These are phyloP conservation scores for Blastobotrys americana DNA, from an alignment of 805 yeast genomes.

Conservation along the genomic window DNA sequence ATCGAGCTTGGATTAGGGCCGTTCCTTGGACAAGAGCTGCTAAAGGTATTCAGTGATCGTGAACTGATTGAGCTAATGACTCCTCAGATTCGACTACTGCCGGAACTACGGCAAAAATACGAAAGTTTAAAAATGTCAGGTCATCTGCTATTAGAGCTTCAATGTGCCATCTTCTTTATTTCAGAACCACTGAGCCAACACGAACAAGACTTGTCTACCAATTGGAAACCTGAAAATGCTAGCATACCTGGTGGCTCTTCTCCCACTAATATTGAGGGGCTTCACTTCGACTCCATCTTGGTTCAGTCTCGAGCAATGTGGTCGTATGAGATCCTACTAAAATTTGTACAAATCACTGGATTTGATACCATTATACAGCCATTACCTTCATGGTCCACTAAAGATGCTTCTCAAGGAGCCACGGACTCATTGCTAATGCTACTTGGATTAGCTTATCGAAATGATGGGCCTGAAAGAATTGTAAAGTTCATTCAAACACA, in stretches of 20 bases:
- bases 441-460: not conserved
- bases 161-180: too few relatives aligned
- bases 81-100: not conserved
- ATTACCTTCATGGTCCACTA: not conserved
- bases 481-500: not conserved
- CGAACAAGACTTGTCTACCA: too few relatives aligned
- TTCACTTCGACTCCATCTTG: too few relatives aligned
- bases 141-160: too few relatives aligned
- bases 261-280: too few relatives aligned
- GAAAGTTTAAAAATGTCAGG: not conserved
- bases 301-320: not conserved
- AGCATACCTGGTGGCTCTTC: too few relatives aligned
- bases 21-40: not conserved
- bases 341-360: not conserved
- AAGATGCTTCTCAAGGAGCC: not conserved
- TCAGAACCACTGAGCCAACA: too few relatives aligned
- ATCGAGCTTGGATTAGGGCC: not conserved
- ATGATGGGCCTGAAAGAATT: not conserved
- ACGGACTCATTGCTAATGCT: not conserved
- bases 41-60: not conserved
- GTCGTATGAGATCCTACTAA: not conserved
- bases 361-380: not conserved
- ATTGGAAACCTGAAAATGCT: too few relatives aligned
- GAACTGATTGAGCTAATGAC: not conserved
- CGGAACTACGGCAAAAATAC: not conserved